Evolutionary conservation across 768 basidiomycete genomes (phyloP), one percentile per base, ranked within the genome.

Genomic region (Lactarius trivialis): DNA sequence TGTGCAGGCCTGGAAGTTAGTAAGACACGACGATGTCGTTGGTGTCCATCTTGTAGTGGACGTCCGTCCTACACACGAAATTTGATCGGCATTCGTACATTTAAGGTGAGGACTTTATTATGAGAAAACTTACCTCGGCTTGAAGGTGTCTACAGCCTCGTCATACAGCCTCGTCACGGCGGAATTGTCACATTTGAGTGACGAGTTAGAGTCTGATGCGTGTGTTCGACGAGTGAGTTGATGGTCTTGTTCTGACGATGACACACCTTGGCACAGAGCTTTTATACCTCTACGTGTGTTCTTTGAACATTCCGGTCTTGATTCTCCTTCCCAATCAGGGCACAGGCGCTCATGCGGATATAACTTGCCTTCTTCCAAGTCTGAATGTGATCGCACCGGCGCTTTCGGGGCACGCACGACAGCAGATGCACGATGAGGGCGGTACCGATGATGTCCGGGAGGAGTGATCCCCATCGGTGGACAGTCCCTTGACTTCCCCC

Each of bases 1-100:
- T 77, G 62, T 74, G 74, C 50, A 84, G 41, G 15, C 82, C 83
- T 1, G 85, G 82, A 24, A 85, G 71, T 61, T 85, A 84, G 66
- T 84, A 81, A 14, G 75, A 69, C 34, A 82, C 84, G 1, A 78
- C 81, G 56, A 85, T 77, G 21, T 74, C 68, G 64, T 82, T 81
- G 26, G 70, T 71, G 24, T 79, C 75, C 2, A 66, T 36, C 57
- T 82, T 72, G 65, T 84, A 81, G 63, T 81, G 78, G 12, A 83
- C 69, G 64, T 84, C 81, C 77, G 83, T 79, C 62, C 83, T 61
- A 12, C 19, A 50, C 7, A 26, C 19, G 21, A 43, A 2, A 37
- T 55, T 33, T 55, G 60, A 3, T 30, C 33, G 9, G 32, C 17
- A 17, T 12, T 9, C 12, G 33, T 14, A 21, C 43, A 21, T 21